Evolutionary conservation across 2,329 filamentous ascomycete species (phyloP), one percentile per base, ranked within the genome.

Genomic region (Fusarium sp.): DNA sequence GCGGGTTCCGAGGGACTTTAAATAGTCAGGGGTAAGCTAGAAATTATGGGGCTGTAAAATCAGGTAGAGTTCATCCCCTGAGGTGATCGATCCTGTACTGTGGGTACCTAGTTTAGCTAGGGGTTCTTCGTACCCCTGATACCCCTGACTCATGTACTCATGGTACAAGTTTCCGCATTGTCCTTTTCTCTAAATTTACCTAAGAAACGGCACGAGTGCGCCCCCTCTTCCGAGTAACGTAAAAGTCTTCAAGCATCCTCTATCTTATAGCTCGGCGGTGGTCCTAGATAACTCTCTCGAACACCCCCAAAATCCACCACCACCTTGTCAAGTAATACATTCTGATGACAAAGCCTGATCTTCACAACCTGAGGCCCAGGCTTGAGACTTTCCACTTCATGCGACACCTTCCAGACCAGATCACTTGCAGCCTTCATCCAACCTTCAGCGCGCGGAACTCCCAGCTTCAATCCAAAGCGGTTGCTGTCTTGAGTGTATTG

Each of bases 241-340:
- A 5, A 31, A 31, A 4, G 10, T 2, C 10, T 35, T 4, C n/a
- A 22, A 35, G n/a, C 2, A 34, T 37, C 22, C 42, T 34, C 34
- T 10, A 52, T 24, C 24, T 45, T 18, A 2, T 7, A n/a, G 1
- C 70, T 69, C 1, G 35, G 14, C 0, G 76, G 69, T 0, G 76
- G 76, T 0, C 74, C 76, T 0, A 77, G 29, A 8, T 78, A 78
- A 16, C 70, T 77, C 0, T 69, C 50, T 2, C 16, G 10, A 27
- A 45, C 6, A 69, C 65, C 71, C 0, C 71, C 70, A 2, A 57
- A 67, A 37, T 76, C 38, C 20, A 78, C 7, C 1, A 78, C 66
- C 11, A 75, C 50, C 40, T 78, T 77, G 27, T 78, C 75, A 6
- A 78, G 35, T 6, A 77, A 13, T 38, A 78, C 52, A 2, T 78